phyloP scores from a whole-genome alignment of 1,284 basidiomycete species.

The Trichosporon faecale region DNA sequence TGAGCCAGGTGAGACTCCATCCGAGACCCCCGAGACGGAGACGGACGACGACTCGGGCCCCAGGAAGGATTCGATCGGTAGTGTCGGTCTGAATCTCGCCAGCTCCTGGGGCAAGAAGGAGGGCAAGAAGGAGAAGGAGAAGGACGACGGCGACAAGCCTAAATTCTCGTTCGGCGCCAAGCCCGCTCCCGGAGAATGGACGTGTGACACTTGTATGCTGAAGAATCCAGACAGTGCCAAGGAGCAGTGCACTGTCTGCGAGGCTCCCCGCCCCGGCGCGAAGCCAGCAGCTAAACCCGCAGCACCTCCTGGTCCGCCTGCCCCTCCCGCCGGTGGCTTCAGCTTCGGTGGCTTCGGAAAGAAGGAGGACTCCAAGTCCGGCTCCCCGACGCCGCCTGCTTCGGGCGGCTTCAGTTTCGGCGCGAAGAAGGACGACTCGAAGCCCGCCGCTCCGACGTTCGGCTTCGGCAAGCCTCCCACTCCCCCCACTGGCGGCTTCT shows the following conservation, averaged over 20 bases:
- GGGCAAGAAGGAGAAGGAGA: conserved; percentile 14
- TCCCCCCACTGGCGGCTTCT: conserved; percentile 6
- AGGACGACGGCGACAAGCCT: not conserved
- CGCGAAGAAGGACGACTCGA: not conserved
- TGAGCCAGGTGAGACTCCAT: conserved; percentile 20
- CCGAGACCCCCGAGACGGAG: not conserved
- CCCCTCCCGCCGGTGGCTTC: conserved; percentile 19
- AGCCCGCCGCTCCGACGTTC: conserved; percentile 2
- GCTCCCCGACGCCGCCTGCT: not conserved
- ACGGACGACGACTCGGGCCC: not conserved
- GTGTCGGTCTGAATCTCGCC: conserved; percentile 6
- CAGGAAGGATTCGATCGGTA: conserved; percentile 6
- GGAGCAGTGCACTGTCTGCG: conserved; percentile 59
- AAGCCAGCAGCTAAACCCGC: conserved; percentile 11
- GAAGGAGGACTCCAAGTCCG: not conserved
- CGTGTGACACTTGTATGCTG: conserved; percentile 56
- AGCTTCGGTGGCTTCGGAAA: conserved; percentile 18
- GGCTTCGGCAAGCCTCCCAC: conserved; percentile 11
- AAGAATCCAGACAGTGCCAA: conserved; percentile 55
- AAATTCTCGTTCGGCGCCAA: conserved; percentile 6
- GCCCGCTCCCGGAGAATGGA: conserved; percentile 48
- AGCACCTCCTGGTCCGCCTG: conserved; percentile 9
- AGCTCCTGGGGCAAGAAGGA: conserved; percentile 10
- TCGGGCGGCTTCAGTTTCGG: conserved; percentile 18
- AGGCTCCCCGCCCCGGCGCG: conserved; percentile 47